phyloP scores from a whole-genome alignment of 2,329 filamentous ascomycete genomes.

The Coleophoma crateriformis region DNA sequence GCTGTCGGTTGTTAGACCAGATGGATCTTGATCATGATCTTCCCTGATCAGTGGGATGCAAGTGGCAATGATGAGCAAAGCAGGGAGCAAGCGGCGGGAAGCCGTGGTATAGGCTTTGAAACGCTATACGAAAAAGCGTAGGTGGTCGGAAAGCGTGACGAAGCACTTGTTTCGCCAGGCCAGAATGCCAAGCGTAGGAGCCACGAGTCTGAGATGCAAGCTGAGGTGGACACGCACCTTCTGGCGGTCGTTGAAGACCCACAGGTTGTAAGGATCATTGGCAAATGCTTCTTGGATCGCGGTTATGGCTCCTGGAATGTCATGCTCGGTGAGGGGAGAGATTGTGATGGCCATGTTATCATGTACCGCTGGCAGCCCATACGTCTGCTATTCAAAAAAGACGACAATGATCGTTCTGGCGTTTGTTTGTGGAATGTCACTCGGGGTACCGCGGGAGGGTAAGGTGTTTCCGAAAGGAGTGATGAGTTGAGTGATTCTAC shows the following conservation, averaged over 20 bases:
- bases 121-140: too few relatives aligned
- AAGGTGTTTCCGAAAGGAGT: too few relatives aligned
- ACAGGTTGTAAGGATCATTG: slow-evolving; percentile 61
- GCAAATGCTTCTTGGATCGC: slow-evolving; percentile 63
- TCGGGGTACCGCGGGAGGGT: too few relatives aligned
- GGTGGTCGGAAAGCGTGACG: not conserved
- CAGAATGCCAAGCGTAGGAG: not conserved
- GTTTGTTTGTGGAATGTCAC: too few relatives aligned
- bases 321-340: slow-evolving; percentile 45
- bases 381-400: not conserved
- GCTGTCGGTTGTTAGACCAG: not conserved
- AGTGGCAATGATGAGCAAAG: too few relatives aligned
- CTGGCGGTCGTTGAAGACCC: slow-evolving; percentile 54
- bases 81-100: too few relatives aligned
- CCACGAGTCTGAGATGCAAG: not conserved
- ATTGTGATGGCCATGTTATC: slow-evolving; percentile 46
- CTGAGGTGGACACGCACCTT: slow-evolving; percentile 37
- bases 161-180: slow-evolving; percentile 1
- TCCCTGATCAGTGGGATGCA: too few relatives aligned
- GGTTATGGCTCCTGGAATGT: slow-evolving; percentile 58
- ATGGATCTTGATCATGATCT: too few relatives aligned
- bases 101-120: too few relatives aligned
- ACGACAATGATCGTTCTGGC: not conserved
- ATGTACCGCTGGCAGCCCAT: too few relatives aligned
- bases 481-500: too few relatives aligned